Percentiles rank a stretch among this genome's conserved stretches.
These are phyloP conservation scores for Hypoxylon sp. DNA, from an alignment of 2,329 filamentous ascomycete genomes.

Conservation along the genomic window DNA sequence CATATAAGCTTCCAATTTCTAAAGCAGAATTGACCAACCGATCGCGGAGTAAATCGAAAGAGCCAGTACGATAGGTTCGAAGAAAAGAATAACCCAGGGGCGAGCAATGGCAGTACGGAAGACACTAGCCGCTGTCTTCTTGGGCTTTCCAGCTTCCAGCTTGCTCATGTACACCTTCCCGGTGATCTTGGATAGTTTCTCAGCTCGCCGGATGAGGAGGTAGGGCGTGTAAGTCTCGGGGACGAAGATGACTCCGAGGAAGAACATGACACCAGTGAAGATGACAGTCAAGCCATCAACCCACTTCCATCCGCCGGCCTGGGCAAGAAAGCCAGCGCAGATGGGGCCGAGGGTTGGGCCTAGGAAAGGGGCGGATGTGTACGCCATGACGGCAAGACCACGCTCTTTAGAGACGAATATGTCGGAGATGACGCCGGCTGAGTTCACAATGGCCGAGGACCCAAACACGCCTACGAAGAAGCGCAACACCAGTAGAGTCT, in stretches of 20 bases:
- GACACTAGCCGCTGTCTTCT: conserved; percentile 3
- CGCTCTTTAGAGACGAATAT: not conserved
- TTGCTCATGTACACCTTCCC: not conserved
- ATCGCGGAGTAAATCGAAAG: not conserved
- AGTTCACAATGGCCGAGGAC: conserved; percentile 1
- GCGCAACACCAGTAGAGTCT: not conserved
- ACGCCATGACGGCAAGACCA: not conserved
- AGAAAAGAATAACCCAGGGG: not conserved
- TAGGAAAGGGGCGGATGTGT: not conserved
- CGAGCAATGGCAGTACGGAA: not conserved
- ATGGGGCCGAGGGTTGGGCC: not conserved
- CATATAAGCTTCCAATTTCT: not conserved
- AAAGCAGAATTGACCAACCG: not conserved
- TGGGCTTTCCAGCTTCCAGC: not conserved
- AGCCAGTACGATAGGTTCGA: not conserved
- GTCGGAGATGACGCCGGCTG: not conserved
- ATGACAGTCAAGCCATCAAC: not conserved
- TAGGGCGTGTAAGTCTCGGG: not conserved
- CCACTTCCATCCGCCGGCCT: conserved; percentile 1
- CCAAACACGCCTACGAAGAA: not conserved
- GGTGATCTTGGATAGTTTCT: not conserved
- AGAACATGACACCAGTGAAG: not conserved
- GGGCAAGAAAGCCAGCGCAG: not conserved
- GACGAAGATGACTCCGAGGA: not conserved
- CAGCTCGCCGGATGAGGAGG: not conserved